phyloP scores from a whole-genome alignment of 2,329 filamentous ascomycete species.

The Aphanocladium album region DNA sequence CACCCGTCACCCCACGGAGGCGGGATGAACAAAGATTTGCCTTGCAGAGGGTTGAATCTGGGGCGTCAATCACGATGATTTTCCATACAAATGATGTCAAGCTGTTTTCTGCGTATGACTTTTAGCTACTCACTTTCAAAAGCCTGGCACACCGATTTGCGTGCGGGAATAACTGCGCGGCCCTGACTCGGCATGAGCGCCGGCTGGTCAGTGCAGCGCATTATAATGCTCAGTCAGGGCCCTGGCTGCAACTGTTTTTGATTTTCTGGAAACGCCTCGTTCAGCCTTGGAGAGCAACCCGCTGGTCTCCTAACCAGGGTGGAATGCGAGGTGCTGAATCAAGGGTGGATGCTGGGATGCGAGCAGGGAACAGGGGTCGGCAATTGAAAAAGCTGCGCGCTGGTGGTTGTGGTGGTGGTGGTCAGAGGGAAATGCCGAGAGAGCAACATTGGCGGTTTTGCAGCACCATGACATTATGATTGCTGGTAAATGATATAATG shows the following conservation, averaged over 20 bases:
- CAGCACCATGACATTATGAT: not conserved
- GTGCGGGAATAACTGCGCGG: not conserved
- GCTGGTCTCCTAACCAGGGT: not conserved
- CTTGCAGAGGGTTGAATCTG: not conserved
- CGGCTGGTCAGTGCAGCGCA: not conserved
- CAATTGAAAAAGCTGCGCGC: not conserved
- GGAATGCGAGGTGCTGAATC: not conserved
- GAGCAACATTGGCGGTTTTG: not conserved
- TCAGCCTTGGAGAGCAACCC: too few relatives aligned
- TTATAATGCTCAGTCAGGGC: not conserved
- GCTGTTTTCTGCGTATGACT: too few relatives aligned
- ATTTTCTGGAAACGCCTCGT: not conserved
- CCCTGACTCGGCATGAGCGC: not conserved
- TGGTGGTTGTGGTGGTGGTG: too few relatives aligned
- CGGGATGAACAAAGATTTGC: not conserved
- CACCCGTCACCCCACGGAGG: conserved; percentile 1
- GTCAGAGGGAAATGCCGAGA: too few relatives aligned
- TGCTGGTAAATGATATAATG: too few relatives aligned
- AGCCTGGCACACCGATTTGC: not conserved
- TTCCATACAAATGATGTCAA: not conserved
- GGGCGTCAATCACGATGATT: not conserved
- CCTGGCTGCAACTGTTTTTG: not conserved
- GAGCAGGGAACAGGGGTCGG: not conserved
- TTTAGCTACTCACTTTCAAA: too few relatives aligned
- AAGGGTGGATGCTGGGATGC: not conserved